These are phyloP conservation scores for Phytophthora tentaculata DNA, from an alignment of 352 stramenopile genomes.

Conservation along the genomic window DNA sequence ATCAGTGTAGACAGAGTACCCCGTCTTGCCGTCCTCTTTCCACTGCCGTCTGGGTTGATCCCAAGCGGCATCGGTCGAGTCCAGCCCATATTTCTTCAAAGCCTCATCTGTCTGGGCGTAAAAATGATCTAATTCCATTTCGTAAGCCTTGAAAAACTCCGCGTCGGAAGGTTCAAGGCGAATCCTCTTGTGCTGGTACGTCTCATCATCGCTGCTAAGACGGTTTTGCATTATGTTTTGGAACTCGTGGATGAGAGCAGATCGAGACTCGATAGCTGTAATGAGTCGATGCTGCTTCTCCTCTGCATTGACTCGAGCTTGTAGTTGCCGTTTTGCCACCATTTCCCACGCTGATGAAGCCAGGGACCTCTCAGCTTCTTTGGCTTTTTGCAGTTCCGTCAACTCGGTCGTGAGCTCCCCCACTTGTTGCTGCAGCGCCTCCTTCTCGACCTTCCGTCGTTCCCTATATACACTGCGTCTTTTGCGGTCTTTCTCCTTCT, in stretches of 20 bases:
- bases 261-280: constrained; percentile 7
- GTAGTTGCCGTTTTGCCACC: constrained; percentile 24
- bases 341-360: constrained; percentile 19
- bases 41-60: constrained; percentile 9
- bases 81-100: constrained; percentile 15
- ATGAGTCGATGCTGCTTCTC: constrained; percentile 15
- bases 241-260: constrained; percentile 21
- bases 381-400: constrained; percentile 2
- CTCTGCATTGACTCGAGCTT: constrained; percentile 21
- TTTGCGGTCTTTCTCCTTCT: constrained; percentile 28
- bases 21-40: constrained; percentile 16
- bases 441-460: constrained; percentile 15
- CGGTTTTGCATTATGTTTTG: constrained; percentile 3
- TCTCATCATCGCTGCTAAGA: neutral
- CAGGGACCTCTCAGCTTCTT: constrained; percentile 5
- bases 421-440: constrained; percentile 22
- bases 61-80: constrained; percentile 13
- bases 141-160: constrained; percentile 19
- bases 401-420: constrained; percentile 24
- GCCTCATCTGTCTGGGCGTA: constrained; percentile 22
- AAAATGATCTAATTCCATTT: constrained; percentile 1
- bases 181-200: constrained; percentile 24
- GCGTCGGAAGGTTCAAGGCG: constrained; percentile 23
- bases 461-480: constrained; percentile 25
- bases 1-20: constrained; percentile 18